Evolutionary conservation across 257 asterid genomes (phyloP).

Genomic region (Gentiana straminea): DNA sequence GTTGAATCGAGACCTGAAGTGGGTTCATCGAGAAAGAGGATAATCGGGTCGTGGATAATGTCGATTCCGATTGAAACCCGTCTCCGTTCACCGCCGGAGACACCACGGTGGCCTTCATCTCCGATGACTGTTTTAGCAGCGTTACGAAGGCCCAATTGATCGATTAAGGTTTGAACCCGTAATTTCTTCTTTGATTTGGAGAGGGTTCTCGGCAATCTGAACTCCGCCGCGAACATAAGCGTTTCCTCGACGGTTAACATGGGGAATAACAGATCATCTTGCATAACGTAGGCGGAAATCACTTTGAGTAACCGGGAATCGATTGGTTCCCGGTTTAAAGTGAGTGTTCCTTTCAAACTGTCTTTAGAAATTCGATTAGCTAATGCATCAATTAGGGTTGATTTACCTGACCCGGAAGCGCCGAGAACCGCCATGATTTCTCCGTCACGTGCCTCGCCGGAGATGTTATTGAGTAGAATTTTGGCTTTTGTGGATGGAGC

Average conservation of each 20-base stretch:
- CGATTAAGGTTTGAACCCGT: slow-evolving; percentile 28
- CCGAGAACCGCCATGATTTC: too few relatives aligned
- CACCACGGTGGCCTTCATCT: not conserved
- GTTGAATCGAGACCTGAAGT: slow-evolving; percentile 76
- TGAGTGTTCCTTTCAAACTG: slow-evolving; percentile 7
- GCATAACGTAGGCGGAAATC: slow-evolving; percentile 39
- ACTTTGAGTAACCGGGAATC: slow-evolving; percentile 27
- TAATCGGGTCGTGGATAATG: too few relatives aligned
- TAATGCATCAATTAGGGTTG: slow-evolving; percentile 33
- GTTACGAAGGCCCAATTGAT: slow-evolving; percentile 21
- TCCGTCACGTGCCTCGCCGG: too few relatives aligned
- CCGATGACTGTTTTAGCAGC: slow-evolving; percentile 27
- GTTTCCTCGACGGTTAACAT: slow-evolving; percentile 38
- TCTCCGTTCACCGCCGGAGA: too few relatives aligned
- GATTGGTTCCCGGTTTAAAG: slow-evolving; percentile 25
- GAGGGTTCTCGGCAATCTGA: slow-evolving; percentile 22
- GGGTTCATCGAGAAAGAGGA: too few relatives aligned
- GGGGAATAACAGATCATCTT: slow-evolving; percentile 27
- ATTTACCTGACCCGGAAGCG: slow-evolving; percentile 36
- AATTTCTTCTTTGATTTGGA: slow-evolving; percentile 19
- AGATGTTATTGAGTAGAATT: not conserved
- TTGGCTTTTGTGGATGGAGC: slow-evolving; percentile 2
- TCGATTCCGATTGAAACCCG: too few relatives aligned
- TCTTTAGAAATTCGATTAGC: slow-evolving; percentile 15
- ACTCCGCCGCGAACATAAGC: slow-evolving; percentile 28